Conservation (phyloP, 768 basidiomycete genomes). For the Agrocybe chaxingu region DNA sequence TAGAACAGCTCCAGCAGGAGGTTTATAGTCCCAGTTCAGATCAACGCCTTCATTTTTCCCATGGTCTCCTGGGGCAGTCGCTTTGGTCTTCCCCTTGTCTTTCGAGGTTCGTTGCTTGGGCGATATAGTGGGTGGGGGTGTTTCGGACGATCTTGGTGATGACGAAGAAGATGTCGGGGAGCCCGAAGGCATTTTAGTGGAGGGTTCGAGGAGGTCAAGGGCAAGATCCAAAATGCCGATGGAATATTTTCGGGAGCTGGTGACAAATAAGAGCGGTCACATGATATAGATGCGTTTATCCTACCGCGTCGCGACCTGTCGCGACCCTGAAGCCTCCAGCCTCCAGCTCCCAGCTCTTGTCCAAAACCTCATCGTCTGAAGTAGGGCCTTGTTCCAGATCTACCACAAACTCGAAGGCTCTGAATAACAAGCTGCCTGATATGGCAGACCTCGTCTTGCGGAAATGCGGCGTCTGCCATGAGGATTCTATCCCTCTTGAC, state of each 20-base stretch:
- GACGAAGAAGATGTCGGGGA: conserved; percentile 13
- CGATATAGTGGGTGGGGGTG: conserved; percentile 10
- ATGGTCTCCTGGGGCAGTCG: conserved; percentile 16
- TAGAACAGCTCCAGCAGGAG: conserved; percentile 49
- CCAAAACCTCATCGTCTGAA: background rate
- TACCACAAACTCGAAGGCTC: background rate
- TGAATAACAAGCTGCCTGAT: background rate
- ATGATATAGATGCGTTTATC: background rate
- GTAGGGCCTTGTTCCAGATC: background rate
- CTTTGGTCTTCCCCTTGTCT: conserved; percentile 25
- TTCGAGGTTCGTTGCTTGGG: conserved; percentile 15
- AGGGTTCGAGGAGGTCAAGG: background rate
- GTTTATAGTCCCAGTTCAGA: conserved; percentile 56
- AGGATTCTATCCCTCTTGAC: conserved; percentile 3
- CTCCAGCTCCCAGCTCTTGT: background rate
- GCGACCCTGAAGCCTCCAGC: no score
- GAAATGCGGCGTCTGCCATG: conserved; percentile 6
- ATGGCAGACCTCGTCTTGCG: conserved; percentile 6
- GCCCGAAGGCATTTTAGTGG: background rate
- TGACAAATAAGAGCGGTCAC: background rate
- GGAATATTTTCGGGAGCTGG: background rate
- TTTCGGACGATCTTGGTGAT: conserved; percentile 13
- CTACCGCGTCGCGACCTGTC: no score
- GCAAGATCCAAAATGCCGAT: background rate
- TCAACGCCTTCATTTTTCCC: conserved; percentile 54